These are phyloP conservation scores for Aspergillus ellipticus DNA, from an alignment of 495 filamentous ascomycete genomes.

Conservation along the genomic window DNA sequence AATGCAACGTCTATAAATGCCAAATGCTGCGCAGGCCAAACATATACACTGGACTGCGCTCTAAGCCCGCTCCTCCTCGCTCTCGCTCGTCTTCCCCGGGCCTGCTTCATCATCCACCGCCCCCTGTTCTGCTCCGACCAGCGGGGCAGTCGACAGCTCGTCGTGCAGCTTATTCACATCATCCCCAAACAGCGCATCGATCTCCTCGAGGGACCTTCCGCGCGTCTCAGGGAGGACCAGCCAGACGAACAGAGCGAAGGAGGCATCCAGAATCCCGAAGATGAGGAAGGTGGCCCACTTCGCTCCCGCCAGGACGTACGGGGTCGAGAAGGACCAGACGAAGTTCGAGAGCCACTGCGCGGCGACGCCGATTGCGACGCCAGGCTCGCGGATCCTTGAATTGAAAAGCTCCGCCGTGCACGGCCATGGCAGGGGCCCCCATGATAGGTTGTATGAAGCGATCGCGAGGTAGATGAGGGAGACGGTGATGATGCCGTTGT, in stretches of 20 bases:
- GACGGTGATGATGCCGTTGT: constrained; percentile 39
- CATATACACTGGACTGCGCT: too few relatives aligned
- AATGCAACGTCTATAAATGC: too few relatives aligned
- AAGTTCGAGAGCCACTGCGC: constrained; percentile 55
- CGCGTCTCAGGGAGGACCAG: constrained; percentile 58
- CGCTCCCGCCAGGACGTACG: constrained; percentile 47
- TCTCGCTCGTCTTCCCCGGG: neutral
- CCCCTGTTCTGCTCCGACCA: too few relatives aligned
- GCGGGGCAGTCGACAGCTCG: neutral
- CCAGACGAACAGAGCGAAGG: constrained; percentile 39
- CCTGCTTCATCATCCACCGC: neutral
- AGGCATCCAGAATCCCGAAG: constrained; percentile 39
- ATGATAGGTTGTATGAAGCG: constrained; percentile 42
- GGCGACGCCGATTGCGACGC: constrained; percentile 44
- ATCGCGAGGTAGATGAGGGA: constrained; percentile 50
- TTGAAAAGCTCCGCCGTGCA: constrained; percentile 46
- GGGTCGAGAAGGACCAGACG: constrained; percentile 49
- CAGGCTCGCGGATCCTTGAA: constrained; percentile 46
- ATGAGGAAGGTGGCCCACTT: constrained; percentile 51
- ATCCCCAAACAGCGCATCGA: constrained; percentile 54
- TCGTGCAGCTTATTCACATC: neutral
- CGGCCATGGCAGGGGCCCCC: constrained; percentile 38
- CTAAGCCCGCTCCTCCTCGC: too few relatives aligned
- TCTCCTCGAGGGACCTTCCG: constrained; percentile 71
- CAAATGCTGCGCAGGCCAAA: too few relatives aligned